These are phyloP conservation scores for Dillenia turbinata DNA, from an alignment of 164 flowering plant species.

Conservation along the genomic window DNA sequence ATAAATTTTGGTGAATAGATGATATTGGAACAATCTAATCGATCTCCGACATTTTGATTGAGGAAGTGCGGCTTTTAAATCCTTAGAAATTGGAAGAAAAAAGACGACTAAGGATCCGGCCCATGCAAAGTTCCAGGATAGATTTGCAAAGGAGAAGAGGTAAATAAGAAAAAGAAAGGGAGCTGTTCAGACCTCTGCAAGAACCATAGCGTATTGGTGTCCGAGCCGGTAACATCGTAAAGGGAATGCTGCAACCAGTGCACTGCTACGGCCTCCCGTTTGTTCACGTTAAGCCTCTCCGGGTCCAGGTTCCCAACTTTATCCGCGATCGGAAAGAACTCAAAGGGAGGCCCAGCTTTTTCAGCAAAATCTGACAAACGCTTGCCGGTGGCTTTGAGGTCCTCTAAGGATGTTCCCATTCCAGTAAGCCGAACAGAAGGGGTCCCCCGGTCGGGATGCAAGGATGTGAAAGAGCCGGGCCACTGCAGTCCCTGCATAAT, in stretches of 20 bases:
- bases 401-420: constrained; percentile 73
- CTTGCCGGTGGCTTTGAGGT: constrained; percentile 91
- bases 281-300: constrained; percentile 68
- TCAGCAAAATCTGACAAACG: constrained; percentile 84
- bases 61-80: no score
- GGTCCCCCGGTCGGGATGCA: constrained; percentile 90
- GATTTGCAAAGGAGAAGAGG: no score
- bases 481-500: constrained; percentile 98
- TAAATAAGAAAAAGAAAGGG: background rate
- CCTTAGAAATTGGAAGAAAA: no score
- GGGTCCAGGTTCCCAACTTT: constrained; percentile 78
- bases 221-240: constrained; percentile 92
- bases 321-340: constrained; percentile 80
- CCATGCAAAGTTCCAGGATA: no score
- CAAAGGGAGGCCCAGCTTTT: constrained; percentile 81
- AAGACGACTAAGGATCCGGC: no score
- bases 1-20: no score
- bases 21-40: no score
- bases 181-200: constrained; percentile 58
- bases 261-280: constrained; percentile 93
- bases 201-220: constrained; percentile 73
- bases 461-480: constrained; percentile 92
- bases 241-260: constrained; percentile 97
- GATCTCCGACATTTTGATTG: no score
- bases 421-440: constrained; percentile 87